Evolutionary conservation across 129 eudicot genomes (phyloP).

Genomic region (Helichrysum umbraculigerum): DNA sequence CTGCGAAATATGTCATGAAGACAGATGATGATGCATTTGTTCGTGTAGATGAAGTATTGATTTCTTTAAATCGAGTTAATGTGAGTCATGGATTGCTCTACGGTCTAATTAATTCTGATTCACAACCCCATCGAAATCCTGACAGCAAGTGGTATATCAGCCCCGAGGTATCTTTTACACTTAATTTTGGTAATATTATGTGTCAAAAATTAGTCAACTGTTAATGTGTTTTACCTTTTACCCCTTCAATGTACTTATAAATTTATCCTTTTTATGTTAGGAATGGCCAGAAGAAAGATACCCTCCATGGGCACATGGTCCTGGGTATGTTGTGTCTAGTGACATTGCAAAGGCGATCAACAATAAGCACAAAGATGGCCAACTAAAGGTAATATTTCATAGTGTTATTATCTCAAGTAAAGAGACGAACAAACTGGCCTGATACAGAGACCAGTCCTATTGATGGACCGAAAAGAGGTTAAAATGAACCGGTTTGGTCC

Average conservation of each 20-base stretch:
- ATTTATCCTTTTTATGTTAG: slow-evolving; percentile 38
- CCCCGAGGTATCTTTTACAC: slow-evolving; percentile 58
- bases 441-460: no score
- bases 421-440: slow-evolving; percentile 45
- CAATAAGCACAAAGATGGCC: slow-evolving; percentile 66
- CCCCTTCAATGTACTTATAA: neutral
- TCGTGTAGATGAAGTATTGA: slow-evolving; percentile 82
- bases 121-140: slow-evolving; percentile 85
- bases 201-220: neutral
- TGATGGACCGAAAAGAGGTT: no score
- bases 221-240: neutral
- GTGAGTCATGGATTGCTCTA: slow-evolving; percentile 75
- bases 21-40: slow-evolving; percentile 99
- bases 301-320: slow-evolving; percentile 99
- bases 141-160: slow-evolving; percentile 97
- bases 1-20: slow-evolving; percentile 90
- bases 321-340: slow-evolving; percentile 78
- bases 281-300: slow-evolving; percentile 86
- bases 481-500: no score
- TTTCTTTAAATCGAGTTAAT: slow-evolving; percentile 58
- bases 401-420: neutral
- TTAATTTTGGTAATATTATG: neutral
- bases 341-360: slow-evolving; percentile 80
- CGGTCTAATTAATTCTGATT: slow-evolving; percentile 78
- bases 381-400: slow-evolving; percentile 65